Evolutionary conservation across 805 yeast genomes (phyloP).

Genomic region (Kurtzmaniella fragi): DNA sequence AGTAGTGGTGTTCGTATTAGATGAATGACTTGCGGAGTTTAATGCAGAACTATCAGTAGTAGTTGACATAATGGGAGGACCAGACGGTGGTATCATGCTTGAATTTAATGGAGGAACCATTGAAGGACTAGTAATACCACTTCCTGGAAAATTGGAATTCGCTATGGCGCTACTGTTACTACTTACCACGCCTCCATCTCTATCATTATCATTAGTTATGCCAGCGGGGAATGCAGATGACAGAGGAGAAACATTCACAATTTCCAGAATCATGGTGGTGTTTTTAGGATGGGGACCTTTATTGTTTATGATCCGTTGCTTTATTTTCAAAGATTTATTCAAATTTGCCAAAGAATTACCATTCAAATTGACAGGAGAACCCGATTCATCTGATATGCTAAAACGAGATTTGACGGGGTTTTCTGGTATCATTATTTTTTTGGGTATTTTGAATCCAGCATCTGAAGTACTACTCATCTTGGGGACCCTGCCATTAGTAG

Average conservation of each 20-base stretch:
- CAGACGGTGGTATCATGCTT: background rate
- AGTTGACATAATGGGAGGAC: too few relatives aligned
- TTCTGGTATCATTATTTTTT: slow-evolving; percentile 3
- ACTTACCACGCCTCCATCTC: background rate
- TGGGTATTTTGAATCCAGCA: slow-evolving; percentile 8
- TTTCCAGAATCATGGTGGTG: slow-evolving; percentile 29
- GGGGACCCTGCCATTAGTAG: background rate
- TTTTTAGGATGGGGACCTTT: slow-evolving; percentile 34
- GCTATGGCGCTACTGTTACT: background rate
- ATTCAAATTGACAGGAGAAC: slow-evolving; percentile 10
- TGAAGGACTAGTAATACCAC: background rate
- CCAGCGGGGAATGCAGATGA: slow-evolving; percentile 14
- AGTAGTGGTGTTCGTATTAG: slow-evolving; percentile 2
- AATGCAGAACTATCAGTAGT: slow-evolving; percentile 1
- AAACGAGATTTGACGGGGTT: background rate
- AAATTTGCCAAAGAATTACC: slow-evolving; percentile 33
- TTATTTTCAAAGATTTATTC: slow-evolving; percentile 39
- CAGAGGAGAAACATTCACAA: slow-evolving; percentile 31
- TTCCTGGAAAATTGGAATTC: background rate
- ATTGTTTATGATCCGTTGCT: slow-evolving; percentile 33
- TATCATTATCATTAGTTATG: slow-evolving; percentile 3
- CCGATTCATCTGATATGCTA: background rate
- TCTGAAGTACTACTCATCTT: background rate
- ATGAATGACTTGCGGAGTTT: background rate
- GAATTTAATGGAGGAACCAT: background rate